Evolutionary conservation across 768 basidiomycete species (phyloP).

Genomic region (Royoungia palumana): DNA sequence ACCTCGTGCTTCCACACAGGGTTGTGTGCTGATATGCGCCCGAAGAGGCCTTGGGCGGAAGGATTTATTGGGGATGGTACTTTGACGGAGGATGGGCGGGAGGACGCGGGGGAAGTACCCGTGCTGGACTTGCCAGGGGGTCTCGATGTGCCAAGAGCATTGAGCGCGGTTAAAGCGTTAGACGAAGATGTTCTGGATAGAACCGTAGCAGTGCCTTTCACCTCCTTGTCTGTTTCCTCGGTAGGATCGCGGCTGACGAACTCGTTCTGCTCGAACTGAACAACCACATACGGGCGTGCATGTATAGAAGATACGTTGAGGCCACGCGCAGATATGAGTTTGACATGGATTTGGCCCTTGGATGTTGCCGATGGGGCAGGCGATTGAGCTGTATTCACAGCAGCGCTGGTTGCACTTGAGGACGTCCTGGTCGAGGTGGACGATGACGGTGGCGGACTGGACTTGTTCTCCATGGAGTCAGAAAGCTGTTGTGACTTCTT

Average conservation of each 20-base stretch:
- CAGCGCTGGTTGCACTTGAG: constrained; percentile 19
- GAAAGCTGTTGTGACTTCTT: constrained; percentile 34
- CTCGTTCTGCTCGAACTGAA: constrained; percentile 98
- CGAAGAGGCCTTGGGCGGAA: constrained; percentile 50
- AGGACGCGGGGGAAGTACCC: constrained; percentile 43
- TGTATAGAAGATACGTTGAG: constrained; percentile 67
- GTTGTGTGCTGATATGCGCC: constrained; percentile 71
- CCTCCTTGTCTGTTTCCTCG: constrained; percentile 81
- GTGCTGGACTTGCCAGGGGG: constrained; percentile 41
- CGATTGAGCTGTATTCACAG: constrained; percentile 25
- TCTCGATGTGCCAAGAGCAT: constrained; percentile 53
- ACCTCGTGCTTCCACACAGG: constrained; percentile 99
- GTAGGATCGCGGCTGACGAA: constrained; percentile 92
- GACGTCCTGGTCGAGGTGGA: constrained; percentile 37
- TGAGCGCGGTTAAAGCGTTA: constrained; percentile 63
- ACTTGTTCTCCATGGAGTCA: constrained; percentile 34
- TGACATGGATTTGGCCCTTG: constrained; percentile 87
- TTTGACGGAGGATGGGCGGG: constrained; percentile 38
- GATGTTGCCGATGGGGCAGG: constrained; percentile 36
- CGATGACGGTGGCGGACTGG: constrained; percentile 42
- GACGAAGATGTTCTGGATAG: constrained; percentile 57
- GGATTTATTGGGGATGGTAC: constrained; percentile 29
- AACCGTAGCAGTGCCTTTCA: constrained; percentile 70
- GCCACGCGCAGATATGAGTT: constrained; percentile 86
- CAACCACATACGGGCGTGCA: constrained; percentile 89